Evolutionary conservation across 208 protist genomes (phyloP).

Genomic region (Vickermania ingenoplastis): DNA sequence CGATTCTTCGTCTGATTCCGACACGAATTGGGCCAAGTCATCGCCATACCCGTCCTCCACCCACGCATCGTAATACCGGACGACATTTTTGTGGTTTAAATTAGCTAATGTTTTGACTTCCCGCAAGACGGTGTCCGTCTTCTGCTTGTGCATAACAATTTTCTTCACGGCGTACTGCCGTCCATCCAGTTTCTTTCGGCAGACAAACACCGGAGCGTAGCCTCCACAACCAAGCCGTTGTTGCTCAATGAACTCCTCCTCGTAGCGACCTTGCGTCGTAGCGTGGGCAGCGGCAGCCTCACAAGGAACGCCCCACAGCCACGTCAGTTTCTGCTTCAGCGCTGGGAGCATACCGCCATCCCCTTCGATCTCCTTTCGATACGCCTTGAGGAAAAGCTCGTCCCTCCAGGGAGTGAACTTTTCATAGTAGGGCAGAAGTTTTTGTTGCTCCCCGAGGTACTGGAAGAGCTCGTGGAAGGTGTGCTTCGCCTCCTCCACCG

Average conservation of each 20-base stretch:
- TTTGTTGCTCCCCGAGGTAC: slow-evolving; percentile 43
- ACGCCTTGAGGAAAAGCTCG: slow-evolving; percentile 33
- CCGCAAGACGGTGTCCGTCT: slow-evolving; percentile 46
- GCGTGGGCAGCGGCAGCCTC: slow-evolving; percentile 31
- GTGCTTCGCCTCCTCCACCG: slow-evolving; percentile 52
- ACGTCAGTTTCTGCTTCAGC: slow-evolving; percentile 36
- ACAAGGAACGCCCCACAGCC: slow-evolving; percentile 68
- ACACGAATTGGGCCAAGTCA: slow-evolving; percentile 48
- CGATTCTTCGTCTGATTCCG: slow-evolving; percentile 24
- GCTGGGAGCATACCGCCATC: background rate
- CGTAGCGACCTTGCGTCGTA: slow-evolving; percentile 48
- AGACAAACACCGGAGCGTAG: slow-evolving; percentile 81
- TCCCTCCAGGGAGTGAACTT: slow-evolving; percentile 49
- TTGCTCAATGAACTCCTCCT: slow-evolving; percentile 77
- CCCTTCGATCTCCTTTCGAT: slow-evolving; percentile 23
- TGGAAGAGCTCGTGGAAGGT: slow-evolving; percentile 49
- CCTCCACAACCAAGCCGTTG: slow-evolving; percentile 60
- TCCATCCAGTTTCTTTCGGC: slow-evolving; percentile 75
- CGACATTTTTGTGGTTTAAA: slow-evolving; percentile 77
- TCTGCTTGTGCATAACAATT: slow-evolving; percentile 51
- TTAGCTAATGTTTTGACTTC: slow-evolving; percentile 75
- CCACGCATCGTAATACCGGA: slow-evolving; percentile 87
- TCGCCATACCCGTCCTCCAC: slow-evolving; percentile 77
- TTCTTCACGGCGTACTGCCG: slow-evolving; percentile 81
- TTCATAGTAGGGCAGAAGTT: slow-evolving; percentile 37